phyloP scores from a whole-genome alignment of 78 protist genomes.

The Capsaspora owczarzaki region DNA sequence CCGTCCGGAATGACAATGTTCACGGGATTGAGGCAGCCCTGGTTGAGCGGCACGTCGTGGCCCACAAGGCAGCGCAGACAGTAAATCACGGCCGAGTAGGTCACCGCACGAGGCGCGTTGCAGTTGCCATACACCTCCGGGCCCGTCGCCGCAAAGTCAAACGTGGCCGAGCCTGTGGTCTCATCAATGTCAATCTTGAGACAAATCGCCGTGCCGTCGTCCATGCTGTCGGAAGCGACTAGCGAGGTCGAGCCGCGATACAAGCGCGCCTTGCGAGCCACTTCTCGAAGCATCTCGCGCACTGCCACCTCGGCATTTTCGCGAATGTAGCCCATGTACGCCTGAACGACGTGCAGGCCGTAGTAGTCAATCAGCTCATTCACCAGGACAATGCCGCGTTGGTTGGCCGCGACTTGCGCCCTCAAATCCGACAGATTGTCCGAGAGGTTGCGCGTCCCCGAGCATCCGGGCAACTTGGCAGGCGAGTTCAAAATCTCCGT shows the following conservation, averaged over 20 bases:
- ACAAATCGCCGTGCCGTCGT: slow-evolving; percentile 80
- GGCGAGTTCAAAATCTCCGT: slow-evolving; percentile 1
- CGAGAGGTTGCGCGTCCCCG: slow-evolving; percentile 43
- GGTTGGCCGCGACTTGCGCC: slow-evolving; percentile 88
- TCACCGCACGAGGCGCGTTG: slow-evolving; percentile 81
- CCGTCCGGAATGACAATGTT: slow-evolving; percentile 46
- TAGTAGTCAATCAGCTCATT: slow-evolving; percentile 53
- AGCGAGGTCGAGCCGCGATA: background rate
- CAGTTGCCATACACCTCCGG: slow-evolving; percentile 69
- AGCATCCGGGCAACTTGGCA: background rate
- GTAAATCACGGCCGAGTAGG: slow-evolving; percentile 78
- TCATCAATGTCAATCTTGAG: slow-evolving; percentile 49
- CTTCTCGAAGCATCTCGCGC: slow-evolving; percentile 33
- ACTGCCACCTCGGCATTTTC: slow-evolving; percentile 78
- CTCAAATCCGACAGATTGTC: slow-evolving; percentile 73
- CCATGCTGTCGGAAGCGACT: slow-evolving; percentile 70
- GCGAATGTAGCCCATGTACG: slow-evolving; percentile 83
- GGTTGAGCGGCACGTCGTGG: slow-evolving; percentile 84
- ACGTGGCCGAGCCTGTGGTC: slow-evolving; percentile 14
- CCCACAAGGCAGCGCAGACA: slow-evolving; percentile 72
- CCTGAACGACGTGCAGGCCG: slow-evolving; percentile 68
- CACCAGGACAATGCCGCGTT: slow-evolving; percentile 67
- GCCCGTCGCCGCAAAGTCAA: slow-evolving; percentile 81
- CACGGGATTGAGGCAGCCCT: slow-evolving; percentile 78
- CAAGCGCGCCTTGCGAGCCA: background rate